Conservation (phyloP, 805 yeast genomes). For the Saccharomyces mikatae region DNA sequence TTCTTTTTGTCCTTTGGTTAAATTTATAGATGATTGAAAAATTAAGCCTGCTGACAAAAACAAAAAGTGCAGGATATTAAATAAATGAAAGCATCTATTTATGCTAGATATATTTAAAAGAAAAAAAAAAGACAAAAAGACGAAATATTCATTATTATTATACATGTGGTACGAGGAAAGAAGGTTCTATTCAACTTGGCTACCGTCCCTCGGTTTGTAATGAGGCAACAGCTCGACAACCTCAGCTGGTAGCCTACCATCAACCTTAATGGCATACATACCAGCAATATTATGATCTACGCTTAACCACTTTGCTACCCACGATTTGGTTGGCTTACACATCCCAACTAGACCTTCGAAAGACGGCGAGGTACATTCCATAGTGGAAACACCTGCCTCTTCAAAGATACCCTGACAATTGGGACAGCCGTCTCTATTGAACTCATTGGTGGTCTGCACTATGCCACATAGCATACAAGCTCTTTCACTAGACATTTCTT, state of each 20-base stretch:
- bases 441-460: conserved; percentile 71
- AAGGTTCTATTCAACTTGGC: conserved; percentile 47
- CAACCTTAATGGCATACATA: conserved; percentile 85
- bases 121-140: neutral
- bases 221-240: conserved; percentile 63
- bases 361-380: conserved; percentile 91
- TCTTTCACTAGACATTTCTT: conserved; percentile 47
- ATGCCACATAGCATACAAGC: conserved; percentile 97
- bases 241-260: conserved; percentile 86
- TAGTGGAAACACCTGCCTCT: conserved; percentile 74
- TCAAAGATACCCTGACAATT: conserved; percentile 88
- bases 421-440: conserved; percentile 85
- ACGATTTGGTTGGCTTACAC: conserved; percentile 74
- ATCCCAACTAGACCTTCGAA: conserved; percentile 92
- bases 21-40: neutral
- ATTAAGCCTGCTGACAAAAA: neutral
- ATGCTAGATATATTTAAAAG: neutral
- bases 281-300: conserved; percentile 86
- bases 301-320: conserved; percentile 96
- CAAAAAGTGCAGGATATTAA: neutral
- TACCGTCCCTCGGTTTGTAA: conserved; percentile 93
- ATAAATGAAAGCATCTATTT: neutral
- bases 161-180: neutral
- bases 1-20: neutral
- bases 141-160: neutral